Evolutionary conservation across 179 eudicot genomes (phyloP).

Genomic region (Silene coronaria): DNA sequence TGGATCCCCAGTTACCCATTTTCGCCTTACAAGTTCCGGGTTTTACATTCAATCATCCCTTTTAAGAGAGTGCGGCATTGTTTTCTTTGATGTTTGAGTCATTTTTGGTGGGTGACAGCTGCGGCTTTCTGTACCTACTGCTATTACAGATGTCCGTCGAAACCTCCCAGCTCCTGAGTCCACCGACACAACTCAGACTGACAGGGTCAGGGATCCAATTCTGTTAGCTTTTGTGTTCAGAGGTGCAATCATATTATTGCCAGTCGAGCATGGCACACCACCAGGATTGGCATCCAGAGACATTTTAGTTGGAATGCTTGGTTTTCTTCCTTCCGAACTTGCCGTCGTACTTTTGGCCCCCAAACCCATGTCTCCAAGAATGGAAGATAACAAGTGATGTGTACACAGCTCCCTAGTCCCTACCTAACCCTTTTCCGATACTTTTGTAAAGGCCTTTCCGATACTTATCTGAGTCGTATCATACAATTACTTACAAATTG

Average conservation of each 20-base stretch:
- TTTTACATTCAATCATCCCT: conserved; percentile 27
- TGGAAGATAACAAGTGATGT: conserved; percentile 27
- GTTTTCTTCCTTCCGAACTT: conserved; percentile 71
- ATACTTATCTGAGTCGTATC: no score
- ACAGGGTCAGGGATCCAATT: conserved; percentile 37
- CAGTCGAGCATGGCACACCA: conserved; percentile 34
- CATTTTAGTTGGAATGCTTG: conserved; percentile 62
- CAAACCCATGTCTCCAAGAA: conserved; percentile 47
- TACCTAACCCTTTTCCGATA: no score
- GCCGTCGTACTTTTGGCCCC: conserved; percentile 79
- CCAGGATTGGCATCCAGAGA: conserved; percentile 48
- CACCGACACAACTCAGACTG: conserved; percentile 9
- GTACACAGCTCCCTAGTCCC: no score
- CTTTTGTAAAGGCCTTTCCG: no score
- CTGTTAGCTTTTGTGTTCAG: conserved; percentile 37
- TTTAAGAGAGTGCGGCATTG: conserved; percentile 71
- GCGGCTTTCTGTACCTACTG: conserved; percentile 68
- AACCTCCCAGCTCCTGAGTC: conserved; percentile 44
- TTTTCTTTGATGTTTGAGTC: no score
- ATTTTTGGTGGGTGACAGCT: conserved; percentile 59
- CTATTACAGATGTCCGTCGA: conserved; percentile 77
- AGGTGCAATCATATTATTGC: conserved; percentile 28
- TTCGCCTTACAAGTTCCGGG: conserved; percentile 17
- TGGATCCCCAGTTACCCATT: conserved; percentile 13
- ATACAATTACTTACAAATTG: no score